A percentile compares a stretch with the other conserved stretches of the same genome.
phyloP scores from a whole-genome alignment of 2,329 filamentous ascomycete species.

The Fusarium neocosmosporiellum region DNA sequence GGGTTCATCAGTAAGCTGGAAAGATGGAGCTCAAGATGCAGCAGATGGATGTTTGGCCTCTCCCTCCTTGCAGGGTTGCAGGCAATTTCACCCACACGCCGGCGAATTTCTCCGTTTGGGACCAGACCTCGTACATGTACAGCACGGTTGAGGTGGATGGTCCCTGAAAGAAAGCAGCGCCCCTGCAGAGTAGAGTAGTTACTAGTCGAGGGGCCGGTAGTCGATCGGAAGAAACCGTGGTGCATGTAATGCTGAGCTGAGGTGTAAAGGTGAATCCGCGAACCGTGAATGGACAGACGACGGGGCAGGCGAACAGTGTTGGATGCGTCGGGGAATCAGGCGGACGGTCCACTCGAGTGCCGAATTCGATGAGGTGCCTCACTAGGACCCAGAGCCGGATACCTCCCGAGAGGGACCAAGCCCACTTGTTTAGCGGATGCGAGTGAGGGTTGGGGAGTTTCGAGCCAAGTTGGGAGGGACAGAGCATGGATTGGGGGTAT shows the following conservation, averaged over 20 bases:
- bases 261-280: conserved; percentile 17
- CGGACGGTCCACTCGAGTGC: conserved; percentile 12
- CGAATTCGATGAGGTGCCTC: conserved; percentile 14
- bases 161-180: neutral
- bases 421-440: neutral
- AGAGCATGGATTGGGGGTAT: neutral
- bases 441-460: neutral
- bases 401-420: conserved; percentile 3
- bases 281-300: conserved; percentile 7
- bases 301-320: conserved; percentile 19
- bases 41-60: neutral
- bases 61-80: neutral
- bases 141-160: neutral
- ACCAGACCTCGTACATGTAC: neutral
- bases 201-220: neutral
- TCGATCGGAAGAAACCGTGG: conserved; percentile 19
- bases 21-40: neutral
- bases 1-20: neutral
- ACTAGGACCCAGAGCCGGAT: conserved; percentile 2
- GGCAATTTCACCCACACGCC: neutral
- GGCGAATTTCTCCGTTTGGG: conserved; percentile 24
- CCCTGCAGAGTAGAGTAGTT: neutral
- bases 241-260: neutral
- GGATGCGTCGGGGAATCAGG: conserved; percentile 5
- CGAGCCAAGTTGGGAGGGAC: neutral